Base-by-base conservation (phyloP, 2,329 filamentous ascomycete genomes). In the Zymoseptoria passerinii region DNA sequence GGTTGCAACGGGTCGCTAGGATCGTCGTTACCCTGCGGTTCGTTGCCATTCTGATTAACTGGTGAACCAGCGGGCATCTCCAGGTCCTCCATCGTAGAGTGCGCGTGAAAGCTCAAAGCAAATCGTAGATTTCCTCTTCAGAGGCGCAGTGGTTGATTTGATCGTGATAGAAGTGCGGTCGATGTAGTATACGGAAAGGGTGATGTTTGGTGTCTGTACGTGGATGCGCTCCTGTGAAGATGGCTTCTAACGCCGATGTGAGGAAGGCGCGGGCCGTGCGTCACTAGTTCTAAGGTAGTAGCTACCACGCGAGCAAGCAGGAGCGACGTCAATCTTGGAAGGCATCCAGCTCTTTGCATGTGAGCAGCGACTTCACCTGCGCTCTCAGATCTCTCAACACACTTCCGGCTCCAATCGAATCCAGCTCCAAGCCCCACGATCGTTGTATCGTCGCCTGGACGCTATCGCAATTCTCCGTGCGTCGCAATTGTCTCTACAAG, bases 1-100 rank as follows among this genome's bases (percentile, higher is more conserved):
- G 77, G 77, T 51, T 73, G 71, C 53, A 78, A 69, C 29, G 76
- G 75, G 63, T 80, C 77, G 53, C 67, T 67, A 6, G 75, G 74
- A 60, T 80, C 77, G 62, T 77, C 68, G 67, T 76, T 76, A 65
- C 73, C 77, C 67, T 79, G 75, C 28, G 78, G 78, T 57, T 75
- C 68, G 48, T 75, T 69, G 56, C 70, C 71, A 58, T 73, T 72
- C 54, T 73, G 68, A 54, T 72, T 71, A 59, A 74, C 71, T 56
- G 71, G 74, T 62, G 68, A 75, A 63, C 66, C 68, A 44, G 64
- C 61, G 28, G 67, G 66, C 50, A 61, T 57, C 61, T 75, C 68
- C 53, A 76, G 72, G 67, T 78, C 75, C 61, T 77, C 75, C 76
- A 78, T 77, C 50, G 10, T 61, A 44, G 55, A 50, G 48, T 49